Evolutionary conservation across 202 grass and related monocot genomes (phyloP).

Genomic region (Eragrostis tef): DNA sequence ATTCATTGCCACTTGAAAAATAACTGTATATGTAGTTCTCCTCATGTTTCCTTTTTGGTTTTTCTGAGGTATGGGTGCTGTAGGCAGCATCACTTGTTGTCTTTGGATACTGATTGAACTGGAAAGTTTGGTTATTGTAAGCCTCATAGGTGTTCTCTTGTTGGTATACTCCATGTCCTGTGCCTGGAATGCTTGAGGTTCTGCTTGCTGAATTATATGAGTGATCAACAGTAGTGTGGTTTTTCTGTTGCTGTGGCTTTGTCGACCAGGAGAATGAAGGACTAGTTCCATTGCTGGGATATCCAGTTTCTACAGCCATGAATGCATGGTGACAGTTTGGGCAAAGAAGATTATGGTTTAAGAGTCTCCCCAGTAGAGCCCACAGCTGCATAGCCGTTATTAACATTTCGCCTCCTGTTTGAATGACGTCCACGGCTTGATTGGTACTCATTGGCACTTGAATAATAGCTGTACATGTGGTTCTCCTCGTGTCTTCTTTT

Average conservation of each 20-base stretch:
- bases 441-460: conserved; percentile 56
- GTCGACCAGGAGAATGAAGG: too few relatives aligned
- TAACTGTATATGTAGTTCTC: conserved; percentile 61
- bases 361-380: conserved; percentile 40
- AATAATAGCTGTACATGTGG: conserved; percentile 59
- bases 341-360: too few relatives aligned
- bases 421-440: conserved; percentile 61
- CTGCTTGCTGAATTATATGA: conserved; percentile 56
- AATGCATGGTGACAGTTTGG: too few relatives aligned
- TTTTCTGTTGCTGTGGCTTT: conserved; percentile 23
- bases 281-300: too few relatives aligned
- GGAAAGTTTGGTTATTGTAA: conserved; percentile 65
- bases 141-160: conserved; percentile 70
- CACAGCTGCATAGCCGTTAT: conserved; percentile 44
- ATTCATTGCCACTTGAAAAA: conserved; percentile 46
- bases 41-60: conserved; percentile 53
- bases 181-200: conserved; percentile 58
- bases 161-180: conserved; percentile 57
- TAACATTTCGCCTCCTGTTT: conserved; percentile 65
- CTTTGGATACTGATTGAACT: conserved; percentile 68
- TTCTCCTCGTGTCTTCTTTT: conserved; percentile 60
- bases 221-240: conserved; percentile 53
- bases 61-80: conserved; percentile 48
- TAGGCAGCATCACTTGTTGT: conserved; percentile 43
- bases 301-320: too few relatives aligned